Percentiles rank a stretch among this genome's conserved stretches.
Conservation (phyloP, 208 protist genomes). For the Trypanosomatidae sp. region DNA sequence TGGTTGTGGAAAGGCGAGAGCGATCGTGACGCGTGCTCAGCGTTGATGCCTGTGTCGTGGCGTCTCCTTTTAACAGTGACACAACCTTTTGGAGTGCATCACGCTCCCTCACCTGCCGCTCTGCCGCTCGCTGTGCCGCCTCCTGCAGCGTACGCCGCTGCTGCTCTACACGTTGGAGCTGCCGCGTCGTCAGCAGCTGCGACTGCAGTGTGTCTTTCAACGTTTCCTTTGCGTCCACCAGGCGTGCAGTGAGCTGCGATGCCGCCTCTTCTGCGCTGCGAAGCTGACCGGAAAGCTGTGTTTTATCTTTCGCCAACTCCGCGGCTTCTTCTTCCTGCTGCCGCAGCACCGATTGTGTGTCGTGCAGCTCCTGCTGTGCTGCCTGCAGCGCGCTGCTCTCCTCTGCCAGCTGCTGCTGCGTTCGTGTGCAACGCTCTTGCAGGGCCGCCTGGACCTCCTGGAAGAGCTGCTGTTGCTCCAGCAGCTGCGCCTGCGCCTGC, state of each 20-base stretch:
- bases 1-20: slow-evolving; percentile 7
- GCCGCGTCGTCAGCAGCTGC: slow-evolving; percentile 13
- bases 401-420: too few species aligned
- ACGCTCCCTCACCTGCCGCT: slow-evolving; percentile 9
- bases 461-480: slow-evolving; percentile 69
- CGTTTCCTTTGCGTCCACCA: slow-evolving; percentile 24
- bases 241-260: slow-evolving; percentile 4
- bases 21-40: too few species aligned
- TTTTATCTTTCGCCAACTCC: too few species aligned
- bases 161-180: slow-evolving; percentile 11
- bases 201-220: slow-evolving; percentile 27
- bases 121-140: slow-evolving; percentile 13
- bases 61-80: too few species aligned
- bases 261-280: too few species aligned
- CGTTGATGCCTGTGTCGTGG: too few species aligned
- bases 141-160: slow-evolving; percentile 6
- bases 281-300: too few species aligned
- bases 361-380: too few species aligned
- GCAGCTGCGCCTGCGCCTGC: slow-evolving; percentile 33
- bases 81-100: slow-evolving; percentile 4
- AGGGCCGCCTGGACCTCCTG: slow-evolving; percentile 9
- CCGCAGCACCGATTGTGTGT: too few species aligned
- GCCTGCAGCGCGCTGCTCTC: too few species aligned
- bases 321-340: too few species aligned
- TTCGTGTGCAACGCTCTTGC: too few species aligned